A percentile compares a stretch with the other conserved stretches of the same genome.
phyloP scores from a whole-genome alignment of 257 asterid species.

The Primulina tabacum region DNA sequence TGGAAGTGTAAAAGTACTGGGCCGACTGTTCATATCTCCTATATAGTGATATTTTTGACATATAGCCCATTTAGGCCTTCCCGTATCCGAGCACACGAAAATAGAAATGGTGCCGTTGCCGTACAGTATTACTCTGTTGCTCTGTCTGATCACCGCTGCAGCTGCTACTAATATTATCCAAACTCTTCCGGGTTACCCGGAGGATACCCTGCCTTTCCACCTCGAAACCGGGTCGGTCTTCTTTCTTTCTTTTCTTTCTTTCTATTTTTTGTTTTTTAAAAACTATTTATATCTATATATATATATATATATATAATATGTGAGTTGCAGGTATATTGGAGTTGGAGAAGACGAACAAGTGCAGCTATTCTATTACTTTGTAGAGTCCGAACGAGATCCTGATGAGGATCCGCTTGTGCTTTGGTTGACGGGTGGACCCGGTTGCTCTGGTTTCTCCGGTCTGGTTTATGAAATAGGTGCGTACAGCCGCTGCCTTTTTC shows the following conservation, averaged over 20 bases:
- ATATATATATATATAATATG: neutral
- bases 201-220: slow-evolving; percentile 21
- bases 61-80: too few relatives aligned
- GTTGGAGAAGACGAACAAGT: slow-evolving; percentile 17
- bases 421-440: slow-evolving; percentile 30
- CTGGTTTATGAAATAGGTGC: slow-evolving; percentile 16
- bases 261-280: too few relatives aligned
- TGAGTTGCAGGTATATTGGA: slow-evolving; percentile 15
- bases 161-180: neutral
- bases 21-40: too few relatives aligned
- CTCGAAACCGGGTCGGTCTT: slow-evolving; percentile 24
- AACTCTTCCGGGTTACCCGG: slow-evolving; percentile 23
- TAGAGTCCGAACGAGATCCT: slow-evolving; percentile 22
- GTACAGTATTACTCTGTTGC: neutral
- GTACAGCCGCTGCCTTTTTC: too few relatives aligned
- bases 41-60: too few relatives aligned
- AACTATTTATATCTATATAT: too few relatives aligned
- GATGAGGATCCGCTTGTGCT: slow-evolving; percentile 22
- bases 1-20: too few relatives aligned
- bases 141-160: neutral
- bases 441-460: slow-evolving; percentile 23
- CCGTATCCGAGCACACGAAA: too few relatives aligned
- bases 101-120: neutral
- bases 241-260: neutral
- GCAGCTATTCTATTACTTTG: slow-evolving; percentile 25